Evolutionary conservation across 345 rosid genomes (phyloP), one percentile per base, ranked within the genome.

Genomic region (Firmiana major): DNA sequence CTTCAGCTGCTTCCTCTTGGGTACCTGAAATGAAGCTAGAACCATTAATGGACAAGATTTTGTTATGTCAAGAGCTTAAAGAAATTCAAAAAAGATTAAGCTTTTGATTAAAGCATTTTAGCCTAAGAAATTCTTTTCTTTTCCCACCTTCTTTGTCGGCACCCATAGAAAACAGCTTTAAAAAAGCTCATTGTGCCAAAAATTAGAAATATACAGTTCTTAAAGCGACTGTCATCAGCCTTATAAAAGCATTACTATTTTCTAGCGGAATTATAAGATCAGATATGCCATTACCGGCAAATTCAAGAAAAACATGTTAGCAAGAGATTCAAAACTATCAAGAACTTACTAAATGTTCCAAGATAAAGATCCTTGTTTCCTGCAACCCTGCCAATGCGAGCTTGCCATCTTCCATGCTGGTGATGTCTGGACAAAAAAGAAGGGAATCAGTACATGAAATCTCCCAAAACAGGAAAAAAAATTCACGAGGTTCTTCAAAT

Each of bases 351-450:
- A 81, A 92, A 92, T 28, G 97, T 92, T 75, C 97, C 97, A 16
- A 92, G 97, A 79, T 92, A 92, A 79, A 92, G 97, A 78, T 92
- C 97, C 79, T 92, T 92, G 89, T 92, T 92, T 77, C 97, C 97
- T 7, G 97, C 94, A 60, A 92, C 97, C 49, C 97, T 88, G 26
- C 97, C 97, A 15, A 92, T 92, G 81, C 97, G 83, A 63, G 97
- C 94, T 85, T 92, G 97, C 97, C 97, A 92, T 77, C 97, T 88
- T 26, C 97, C 97, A 80, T 92, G 97, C 79, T 92, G 97, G 71
- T 92, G 97, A 84, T 92, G 97, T 53, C 97, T 92, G 51, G 17
- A 73, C 9, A 69, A 38, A 38, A 21, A 48, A 1, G 19, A 26
- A 7, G 9, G 17, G n/a, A 48, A 34, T 63, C 64, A 53, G n/a